Percentiles rank a stretch among this genome's conserved stretches.
These are phyloP conservation scores for Phoma herbarum DNA, from an alignment of 2,329 filamentous ascomycete genomes.

Conservation along the genomic window DNA sequence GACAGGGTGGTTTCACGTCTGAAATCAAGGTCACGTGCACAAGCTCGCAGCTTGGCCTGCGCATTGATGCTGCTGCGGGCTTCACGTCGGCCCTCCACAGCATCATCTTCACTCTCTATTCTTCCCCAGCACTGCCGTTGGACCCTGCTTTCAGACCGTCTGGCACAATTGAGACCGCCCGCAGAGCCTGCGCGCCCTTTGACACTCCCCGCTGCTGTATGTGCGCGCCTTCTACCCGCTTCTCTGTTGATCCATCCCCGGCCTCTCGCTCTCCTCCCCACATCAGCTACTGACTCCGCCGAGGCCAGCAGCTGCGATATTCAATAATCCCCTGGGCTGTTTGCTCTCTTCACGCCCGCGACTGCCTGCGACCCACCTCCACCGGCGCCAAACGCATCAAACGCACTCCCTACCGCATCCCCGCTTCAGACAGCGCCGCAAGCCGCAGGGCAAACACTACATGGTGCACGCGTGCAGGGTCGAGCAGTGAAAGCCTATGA, in stretches of 20 bases:
- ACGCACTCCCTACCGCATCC: conserved; percentile 25
- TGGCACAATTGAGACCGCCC: conserved; percentile 46
- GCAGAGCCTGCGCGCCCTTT: conserved; percentile 36
- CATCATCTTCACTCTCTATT: conserved; percentile 52
- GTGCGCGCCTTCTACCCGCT: conserved; percentile 42
- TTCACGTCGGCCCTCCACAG: conserved; percentile 33
- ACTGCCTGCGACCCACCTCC: conserved; percentile 9
- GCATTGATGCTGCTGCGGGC: conserved; percentile 18
- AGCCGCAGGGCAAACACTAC: conserved; percentile 21
- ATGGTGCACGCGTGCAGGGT: conserved; percentile 41
- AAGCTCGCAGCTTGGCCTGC: conserved; percentile 20
- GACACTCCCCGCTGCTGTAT: conserved; percentile 34
- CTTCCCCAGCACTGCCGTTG: conserved; percentile 45
- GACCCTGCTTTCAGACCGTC: conserved; percentile 30
- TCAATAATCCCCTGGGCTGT: conserved; percentile 28
- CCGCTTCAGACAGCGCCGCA: conserved; percentile 20
- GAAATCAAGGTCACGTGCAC: no score
- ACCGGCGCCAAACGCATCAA: conserved; percentile 20
- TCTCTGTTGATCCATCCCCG: conserved; percentile 21
- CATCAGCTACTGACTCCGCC: conserved; percentile 31
- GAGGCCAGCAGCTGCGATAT: conserved; percentile 28
- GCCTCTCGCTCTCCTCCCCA: conserved; percentile 25
- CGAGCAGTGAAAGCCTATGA: conserved; percentile 46
- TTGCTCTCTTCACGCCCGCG: conserved; percentile 14
- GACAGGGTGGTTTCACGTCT: conserved; percentile 12